phyloP scores from a whole-genome alignment of 495 filamentous ascomycete genomes.

The Neurospora tetraspora region DNA sequence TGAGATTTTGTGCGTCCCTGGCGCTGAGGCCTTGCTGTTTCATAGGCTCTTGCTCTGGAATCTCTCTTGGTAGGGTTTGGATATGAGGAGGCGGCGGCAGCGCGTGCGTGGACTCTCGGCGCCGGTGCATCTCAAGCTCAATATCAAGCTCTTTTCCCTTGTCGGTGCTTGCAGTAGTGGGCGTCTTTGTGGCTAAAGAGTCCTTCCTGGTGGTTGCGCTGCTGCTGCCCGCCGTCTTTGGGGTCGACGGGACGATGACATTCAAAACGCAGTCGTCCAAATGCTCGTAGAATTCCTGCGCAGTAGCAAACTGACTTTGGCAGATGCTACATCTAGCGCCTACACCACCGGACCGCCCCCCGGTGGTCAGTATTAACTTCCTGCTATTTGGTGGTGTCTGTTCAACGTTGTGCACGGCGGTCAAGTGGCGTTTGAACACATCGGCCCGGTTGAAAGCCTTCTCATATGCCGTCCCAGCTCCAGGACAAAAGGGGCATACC shows the following conservation, averaged over 20 bases:
- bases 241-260: conserved; percentile 81
- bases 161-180: conserved; percentile 19
- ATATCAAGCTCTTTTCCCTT: conserved; percentile 20
- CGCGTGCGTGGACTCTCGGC: not conserved
- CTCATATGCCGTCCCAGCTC: conserved; percentile 81
- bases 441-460: conserved; percentile 99
- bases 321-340: conserved; percentile 97
- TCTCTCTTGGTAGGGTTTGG: not conserved
- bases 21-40: not conserved
- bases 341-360: conserved; percentile 35
- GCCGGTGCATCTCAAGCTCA: conserved; percentile 5
- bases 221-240: conserved; percentile 33
- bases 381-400: conserved; percentile 93
- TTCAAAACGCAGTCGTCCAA: conserved; percentile 94
- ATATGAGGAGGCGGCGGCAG: not conserved
- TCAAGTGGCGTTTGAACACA: conserved; percentile 96
- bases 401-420: conserved; percentile 87
- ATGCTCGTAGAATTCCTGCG: conserved; percentile 98
- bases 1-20: not conserved
- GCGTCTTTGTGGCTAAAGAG: conserved; percentile 17
- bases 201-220: conserved; percentile 16
- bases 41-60: not conserved
- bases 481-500: conserved; percentile 97
- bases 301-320: conserved; percentile 75
- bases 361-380: conserved; percentile 39